Percentiles rank a stretch among this genome's conserved stretches.
Conservation (phyloP, 306 rosid species). For the Corylus americana region DNA sequence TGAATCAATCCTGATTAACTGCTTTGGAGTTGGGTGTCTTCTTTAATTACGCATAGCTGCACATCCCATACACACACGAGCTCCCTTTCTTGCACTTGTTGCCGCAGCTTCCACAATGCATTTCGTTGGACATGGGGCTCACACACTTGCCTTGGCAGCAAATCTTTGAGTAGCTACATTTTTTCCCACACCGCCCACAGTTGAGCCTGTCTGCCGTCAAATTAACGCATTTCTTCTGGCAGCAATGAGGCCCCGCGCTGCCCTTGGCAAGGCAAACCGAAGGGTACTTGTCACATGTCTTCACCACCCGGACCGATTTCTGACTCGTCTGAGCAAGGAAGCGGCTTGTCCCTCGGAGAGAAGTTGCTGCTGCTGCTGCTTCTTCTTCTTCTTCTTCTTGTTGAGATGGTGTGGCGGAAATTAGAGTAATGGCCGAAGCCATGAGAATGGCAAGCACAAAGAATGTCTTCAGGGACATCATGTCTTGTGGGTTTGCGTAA, state of each 20-base stretch:
- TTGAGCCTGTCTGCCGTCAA: conserved; percentile 38
- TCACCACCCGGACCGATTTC: no score
- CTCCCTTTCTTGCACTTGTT: conserved; percentile 47
- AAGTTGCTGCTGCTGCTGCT: background rate
- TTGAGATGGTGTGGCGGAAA: conserved; percentile 13
- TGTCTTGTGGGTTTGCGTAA: conserved; percentile 8
- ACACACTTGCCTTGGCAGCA: conserved; percentile 71
- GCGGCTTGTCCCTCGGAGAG: conserved; percentile 34
- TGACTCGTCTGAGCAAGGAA: conserved; percentile 30
- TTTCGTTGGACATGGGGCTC: conserved; percentile 44
- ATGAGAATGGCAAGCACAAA: conserved; percentile 39
- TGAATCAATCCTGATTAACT: no score
- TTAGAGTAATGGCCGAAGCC: conserved; percentile 39
- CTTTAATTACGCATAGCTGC: conserved; percentile 55
- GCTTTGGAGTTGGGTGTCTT: background rate
- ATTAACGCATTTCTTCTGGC: conserved; percentile 55
- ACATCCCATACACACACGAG: conserved; percentile 58
- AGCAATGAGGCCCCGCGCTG: conserved; percentile 52
- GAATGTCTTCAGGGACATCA: conserved; percentile 37
- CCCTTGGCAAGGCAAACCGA: conserved; percentile 41
- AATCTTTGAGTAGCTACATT: conserved; percentile 49
- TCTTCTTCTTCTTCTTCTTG: conserved; percentile 10
- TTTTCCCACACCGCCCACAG: conserved; percentile 72
- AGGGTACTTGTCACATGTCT: conserved; percentile 52
- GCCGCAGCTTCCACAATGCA: conserved; percentile 66